Percentiles rank a stretch among this genome's conserved stretches.
Evolutionary conservation across 345 rosid genomes (phyloP).

Genomic region (Leavenworthia alabamica): DNA sequence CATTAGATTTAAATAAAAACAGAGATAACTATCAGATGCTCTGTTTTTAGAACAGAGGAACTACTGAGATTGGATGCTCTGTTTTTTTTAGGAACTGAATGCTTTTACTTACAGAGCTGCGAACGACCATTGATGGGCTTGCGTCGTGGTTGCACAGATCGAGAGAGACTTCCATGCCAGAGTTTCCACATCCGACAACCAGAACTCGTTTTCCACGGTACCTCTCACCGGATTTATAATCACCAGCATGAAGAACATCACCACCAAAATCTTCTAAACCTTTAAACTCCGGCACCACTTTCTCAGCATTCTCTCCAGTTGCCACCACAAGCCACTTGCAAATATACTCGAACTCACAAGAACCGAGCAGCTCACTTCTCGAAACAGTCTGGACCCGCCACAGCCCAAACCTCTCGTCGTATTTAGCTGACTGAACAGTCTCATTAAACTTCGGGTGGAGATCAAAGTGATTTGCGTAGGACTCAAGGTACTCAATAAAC

Average conservation of each 20-base stretch:
- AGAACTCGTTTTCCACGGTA: conserved; percentile 51
- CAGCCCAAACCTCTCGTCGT: conserved; percentile 50
- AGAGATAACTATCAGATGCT: not conserved
- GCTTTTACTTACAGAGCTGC: conserved; percentile 56
- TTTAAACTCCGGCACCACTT: conserved; percentile 56
- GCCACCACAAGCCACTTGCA: conserved; percentile 83
- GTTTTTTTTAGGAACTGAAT: not conserved
- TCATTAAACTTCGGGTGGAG: conserved; percentile 58
- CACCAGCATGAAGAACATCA: conserved; percentile 52
- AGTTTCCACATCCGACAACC: conserved; percentile 83
- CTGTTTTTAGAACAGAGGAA: not conserved
- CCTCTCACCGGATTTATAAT: conserved; percentile 60
- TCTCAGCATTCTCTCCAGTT: conserved; percentile 80
- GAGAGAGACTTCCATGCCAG: conserved; percentile 84
- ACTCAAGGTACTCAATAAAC: conserved; percentile 61
- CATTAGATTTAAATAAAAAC: not conserved
- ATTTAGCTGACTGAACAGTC: conserved; percentile 61
- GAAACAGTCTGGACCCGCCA: conserved; percentile 62
- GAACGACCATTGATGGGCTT: conserved; percentile 67
- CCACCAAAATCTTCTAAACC: conserved; percentile 58
- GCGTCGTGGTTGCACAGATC: conserved; percentile 63
- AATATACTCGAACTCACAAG: conserved; percentile 53
- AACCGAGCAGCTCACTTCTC: conserved; percentile 1
- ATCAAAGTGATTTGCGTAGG: conserved; percentile 54
- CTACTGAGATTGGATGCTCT: not conserved